A percentile compares a stretch with the other conserved stretches of the same genome.
phyloP scores from a whole-genome alignment of 2,329 filamentous ascomycete species.

The Cercospora sp. region DNA sequence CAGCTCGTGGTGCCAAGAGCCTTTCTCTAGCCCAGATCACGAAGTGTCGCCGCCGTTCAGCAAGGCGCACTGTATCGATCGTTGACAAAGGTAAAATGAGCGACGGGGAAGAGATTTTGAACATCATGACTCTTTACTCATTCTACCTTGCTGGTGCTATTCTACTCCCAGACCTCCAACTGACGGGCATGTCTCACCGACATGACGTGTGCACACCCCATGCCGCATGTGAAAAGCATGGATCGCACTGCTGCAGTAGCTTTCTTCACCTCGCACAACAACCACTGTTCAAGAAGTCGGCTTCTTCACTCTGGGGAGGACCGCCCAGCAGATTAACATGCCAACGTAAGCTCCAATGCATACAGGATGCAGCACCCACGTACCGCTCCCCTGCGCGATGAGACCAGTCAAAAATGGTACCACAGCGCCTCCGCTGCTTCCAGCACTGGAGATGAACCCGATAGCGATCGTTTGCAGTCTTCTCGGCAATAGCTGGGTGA shows the following conservation, averaged over 20 bases:
- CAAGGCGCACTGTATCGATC: background rate
- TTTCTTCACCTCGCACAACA: background rate
- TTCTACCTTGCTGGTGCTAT: background rate
- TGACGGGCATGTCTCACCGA: background rate
- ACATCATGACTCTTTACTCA: background rate
- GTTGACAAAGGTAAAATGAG: background rate
- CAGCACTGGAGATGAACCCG: conserved; percentile 68
- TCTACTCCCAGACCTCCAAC: background rate
- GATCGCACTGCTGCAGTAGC: background rate
- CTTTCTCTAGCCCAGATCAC: conserved; percentile 5
- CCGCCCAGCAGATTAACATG: conserved; percentile 67
- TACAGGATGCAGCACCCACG: conserved; percentile 66
- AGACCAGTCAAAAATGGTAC: conserved; percentile 67
- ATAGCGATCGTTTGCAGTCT: conserved; percentile 63
- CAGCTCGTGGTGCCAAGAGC: background rate
- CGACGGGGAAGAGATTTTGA: background rate
- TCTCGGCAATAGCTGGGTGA: conserved; percentile 60
- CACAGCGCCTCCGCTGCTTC: conserved; percentile 66
- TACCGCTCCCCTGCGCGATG: conserved; percentile 61
- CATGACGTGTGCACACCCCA: background rate
- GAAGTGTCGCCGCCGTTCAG: conserved; percentile 7
- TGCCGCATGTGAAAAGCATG: background rate
- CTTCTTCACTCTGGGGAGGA: conserved; percentile 59
- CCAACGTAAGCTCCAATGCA: conserved; percentile 64
- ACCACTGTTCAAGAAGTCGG: background rate